These are phyloP conservation scores for Citrullus mucosospermus DNA, from an alignment of 306 rosid genomes.

Conservation along the genomic window DNA sequence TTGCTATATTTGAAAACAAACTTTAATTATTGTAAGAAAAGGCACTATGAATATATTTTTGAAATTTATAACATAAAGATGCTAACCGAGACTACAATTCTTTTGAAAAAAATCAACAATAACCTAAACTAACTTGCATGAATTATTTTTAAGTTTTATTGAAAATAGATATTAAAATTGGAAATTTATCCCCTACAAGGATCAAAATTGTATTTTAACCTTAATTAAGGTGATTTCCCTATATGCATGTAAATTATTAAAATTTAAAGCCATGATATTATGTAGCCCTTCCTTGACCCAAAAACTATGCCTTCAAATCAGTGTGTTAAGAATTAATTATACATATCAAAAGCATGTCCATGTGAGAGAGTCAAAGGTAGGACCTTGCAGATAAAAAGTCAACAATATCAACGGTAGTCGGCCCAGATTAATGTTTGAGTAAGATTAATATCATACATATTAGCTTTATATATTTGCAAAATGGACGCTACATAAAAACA, in stretches of 20 bases:
- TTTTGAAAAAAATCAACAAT: too few relatives aligned
- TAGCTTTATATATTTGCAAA: not conserved
- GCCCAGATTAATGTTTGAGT: not conserved
- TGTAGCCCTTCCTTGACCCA: constrained; percentile 1
- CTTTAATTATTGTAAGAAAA: too few relatives aligned
- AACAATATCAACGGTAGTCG: not conserved
- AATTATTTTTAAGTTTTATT: too few relatives aligned
- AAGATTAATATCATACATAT: not conserved
- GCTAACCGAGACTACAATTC: too few relatives aligned
- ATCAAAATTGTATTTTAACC: not conserved
- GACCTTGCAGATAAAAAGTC: not conserved
- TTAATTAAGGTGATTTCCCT: not conserved
- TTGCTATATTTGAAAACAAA: too few relatives aligned
- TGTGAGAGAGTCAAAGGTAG: not conserved
- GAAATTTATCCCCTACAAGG: too few relatives aligned
- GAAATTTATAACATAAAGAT: too few relatives aligned
- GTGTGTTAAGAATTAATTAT: not conserved
- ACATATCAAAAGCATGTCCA: not conserved
- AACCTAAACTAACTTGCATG: too few relatives aligned
- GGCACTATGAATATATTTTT: too few relatives aligned
- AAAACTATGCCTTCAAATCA: constrained; percentile 5
- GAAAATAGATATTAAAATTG: too few relatives aligned
- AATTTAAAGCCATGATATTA: not conserved
- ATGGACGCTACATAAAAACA: not conserved
- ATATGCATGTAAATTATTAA: not conserved